Conservation (phyloP, 306 rosid genomes). For the Quercus gilva region DNA sequence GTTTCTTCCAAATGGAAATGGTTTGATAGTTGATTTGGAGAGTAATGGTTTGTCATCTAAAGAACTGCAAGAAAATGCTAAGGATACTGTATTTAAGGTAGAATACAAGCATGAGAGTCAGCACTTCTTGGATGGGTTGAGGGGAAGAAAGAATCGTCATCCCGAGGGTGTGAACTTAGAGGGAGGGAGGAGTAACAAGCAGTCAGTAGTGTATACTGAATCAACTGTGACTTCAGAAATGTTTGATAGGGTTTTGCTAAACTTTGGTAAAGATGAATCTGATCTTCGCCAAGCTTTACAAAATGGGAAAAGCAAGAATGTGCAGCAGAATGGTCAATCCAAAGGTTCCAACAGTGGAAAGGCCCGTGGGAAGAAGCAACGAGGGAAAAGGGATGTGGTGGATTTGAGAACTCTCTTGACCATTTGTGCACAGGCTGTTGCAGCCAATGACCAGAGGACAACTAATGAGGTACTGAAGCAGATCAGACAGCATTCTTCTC, state of each 20-base stretch:
- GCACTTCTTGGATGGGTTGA: constrained; percentile 2
- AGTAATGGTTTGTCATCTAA: constrained; percentile 8
- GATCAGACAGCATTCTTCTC: constrained; percentile 36
- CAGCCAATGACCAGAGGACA: constrained; percentile 26
- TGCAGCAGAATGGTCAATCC: constrained; percentile 25
- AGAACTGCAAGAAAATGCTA: constrained; percentile 20
- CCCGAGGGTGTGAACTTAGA: constrained; percentile 6
- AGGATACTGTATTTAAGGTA: constrained; percentile 5
- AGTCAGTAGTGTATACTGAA: constrained; percentile 21
- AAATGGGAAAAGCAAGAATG: constrained; percentile 19
- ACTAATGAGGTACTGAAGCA: constrained; percentile 30
- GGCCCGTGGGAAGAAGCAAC: constrained; percentile 31
- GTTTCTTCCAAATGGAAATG: constrained; percentile 32
- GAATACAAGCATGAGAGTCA: constrained; percentile 16
- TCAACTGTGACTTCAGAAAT: constrained; percentile 33
- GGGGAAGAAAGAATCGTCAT: constrained; percentile 35
- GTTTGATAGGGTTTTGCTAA: constrained; percentile 32
- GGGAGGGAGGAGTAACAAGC: constrained; percentile 33
- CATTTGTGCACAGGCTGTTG: constrained; percentile 38
- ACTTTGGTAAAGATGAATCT: constrained; percentile 16
- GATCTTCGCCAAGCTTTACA: constrained; percentile 23
- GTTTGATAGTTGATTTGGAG: constrained; percentile 13
- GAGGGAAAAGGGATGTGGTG: constrained; percentile 29
- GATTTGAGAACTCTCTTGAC: constrained; percentile 41
- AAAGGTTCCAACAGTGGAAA: constrained; percentile 26